Conservation (phyloP, 2,329 filamentous ascomycete genomes). For the Thelonectria rubi region DNA sequence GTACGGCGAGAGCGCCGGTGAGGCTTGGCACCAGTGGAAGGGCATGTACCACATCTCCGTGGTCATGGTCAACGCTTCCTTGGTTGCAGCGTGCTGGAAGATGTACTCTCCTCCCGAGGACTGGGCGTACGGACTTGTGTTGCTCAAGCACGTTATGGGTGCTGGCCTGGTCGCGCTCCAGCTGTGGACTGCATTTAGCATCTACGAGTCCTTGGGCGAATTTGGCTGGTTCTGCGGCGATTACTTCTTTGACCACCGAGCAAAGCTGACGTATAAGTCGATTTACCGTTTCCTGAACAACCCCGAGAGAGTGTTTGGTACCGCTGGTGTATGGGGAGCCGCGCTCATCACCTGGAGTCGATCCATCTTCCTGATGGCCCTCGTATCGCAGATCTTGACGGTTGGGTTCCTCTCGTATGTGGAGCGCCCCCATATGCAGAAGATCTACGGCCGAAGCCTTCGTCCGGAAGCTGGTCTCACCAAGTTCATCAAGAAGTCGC, state of each 20-base stretch:
- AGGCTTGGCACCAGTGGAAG: conserved; percentile 99
- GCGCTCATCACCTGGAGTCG: conserved; percentile 93
- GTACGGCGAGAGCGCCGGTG: conserved; percentile 86
- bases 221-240: conserved; percentile 99
- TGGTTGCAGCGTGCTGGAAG: conserved; percentile 93
- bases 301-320: conserved; percentile 90
- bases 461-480: conserved; percentile 89
- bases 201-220: conserved; percentile 94
- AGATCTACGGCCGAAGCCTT: conserved; percentile 87
- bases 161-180: conserved; percentile 83
- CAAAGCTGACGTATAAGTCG: conserved; percentile 92
- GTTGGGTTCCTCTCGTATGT: conserved; percentile 91
- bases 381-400: conserved; percentile 85
- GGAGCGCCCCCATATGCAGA: conserved; percentile 97
- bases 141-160: conserved; percentile 89
- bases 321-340: conserved; percentile 94
- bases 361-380: conserved; percentile 84
- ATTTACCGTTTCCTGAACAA: conserved; percentile 99
- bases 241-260: conserved; percentile 93
- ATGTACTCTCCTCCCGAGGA: conserved; percentile 89
- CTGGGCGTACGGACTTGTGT: conserved; percentile 85
- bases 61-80: conserved; percentile 87
- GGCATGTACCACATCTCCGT: conserved; percentile 93
- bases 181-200: conserved; percentile 90
- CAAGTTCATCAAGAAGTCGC: conserved; percentile 86